phyloP scores from a whole-genome alignment of 2,329 filamentous ascomycete species.

The Nectriaceae sp. region DNA sequence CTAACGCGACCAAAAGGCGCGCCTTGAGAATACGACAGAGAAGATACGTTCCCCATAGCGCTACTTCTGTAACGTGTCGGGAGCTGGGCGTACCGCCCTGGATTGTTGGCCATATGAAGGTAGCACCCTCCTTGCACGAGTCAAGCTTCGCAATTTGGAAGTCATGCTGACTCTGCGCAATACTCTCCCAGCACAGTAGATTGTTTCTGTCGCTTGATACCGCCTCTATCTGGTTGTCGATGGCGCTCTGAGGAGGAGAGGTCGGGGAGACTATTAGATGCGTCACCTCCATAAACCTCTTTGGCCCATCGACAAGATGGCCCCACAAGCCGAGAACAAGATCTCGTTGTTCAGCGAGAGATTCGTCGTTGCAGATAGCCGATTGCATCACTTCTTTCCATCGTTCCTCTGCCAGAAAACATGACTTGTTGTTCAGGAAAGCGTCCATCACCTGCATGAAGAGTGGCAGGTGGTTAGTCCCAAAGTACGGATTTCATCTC shows the following conservation, averaged over 20 bases:
- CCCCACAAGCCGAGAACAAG: conserved; percentile 7
- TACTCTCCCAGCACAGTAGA: conserved; percentile 3
- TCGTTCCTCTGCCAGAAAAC: conserved; percentile 5
- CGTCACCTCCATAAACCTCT: conserved; percentile 6
- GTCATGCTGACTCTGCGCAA: neutral
- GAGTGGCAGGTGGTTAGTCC: neutral
- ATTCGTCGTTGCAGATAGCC: conserved; percentile 7
- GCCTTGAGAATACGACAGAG: conserved; percentile 12
- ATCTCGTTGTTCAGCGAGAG: conserved; percentile 1
- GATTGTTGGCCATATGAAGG: conserved; percentile 2
- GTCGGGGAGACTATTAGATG: neutral
- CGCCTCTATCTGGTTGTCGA: neutral
- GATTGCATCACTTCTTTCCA: conserved; percentile 9
- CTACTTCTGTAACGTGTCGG: neutral
- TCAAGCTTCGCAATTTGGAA: neutral
- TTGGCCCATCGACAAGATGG: conserved; percentile 7
- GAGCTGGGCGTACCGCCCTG: neutral
- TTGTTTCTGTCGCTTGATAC: neutral
- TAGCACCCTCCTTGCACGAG: conserved; percentile 3
- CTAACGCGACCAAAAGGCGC: conserved; percentile 6
- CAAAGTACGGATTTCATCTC: neutral
- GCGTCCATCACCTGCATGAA: conserved; percentile 10
- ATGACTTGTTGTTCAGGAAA: conserved; percentile 10
- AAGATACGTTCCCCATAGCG: conserved; percentile 10
- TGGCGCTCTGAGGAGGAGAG: neutral